Conservation (phyloP, 73 alveolate genomes). For the Paramecium biaurelia region DNA sequence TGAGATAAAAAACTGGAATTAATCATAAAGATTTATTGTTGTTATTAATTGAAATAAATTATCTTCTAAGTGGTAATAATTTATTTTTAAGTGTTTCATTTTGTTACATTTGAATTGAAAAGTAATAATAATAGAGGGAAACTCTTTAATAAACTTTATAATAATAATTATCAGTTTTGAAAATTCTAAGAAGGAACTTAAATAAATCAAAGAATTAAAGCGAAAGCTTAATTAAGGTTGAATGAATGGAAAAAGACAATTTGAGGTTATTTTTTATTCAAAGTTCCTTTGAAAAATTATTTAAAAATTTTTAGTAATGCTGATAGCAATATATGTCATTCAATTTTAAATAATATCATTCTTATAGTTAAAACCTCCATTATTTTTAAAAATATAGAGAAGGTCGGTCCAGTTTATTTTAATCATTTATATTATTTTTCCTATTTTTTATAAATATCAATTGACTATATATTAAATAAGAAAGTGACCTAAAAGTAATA, state of each 20-base stretch:
- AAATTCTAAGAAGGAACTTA: background rate
- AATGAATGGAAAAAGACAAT: background rate
- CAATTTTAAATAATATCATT: no score
- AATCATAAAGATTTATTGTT: background rate
- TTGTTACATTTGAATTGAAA: background rate
- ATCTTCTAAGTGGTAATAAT: background rate
- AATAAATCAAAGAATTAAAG: no score
- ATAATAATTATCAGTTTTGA: background rate
- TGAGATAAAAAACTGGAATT: background rate
- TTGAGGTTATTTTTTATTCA: background rate
- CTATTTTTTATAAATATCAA: no score
- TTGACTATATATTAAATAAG: background rate
- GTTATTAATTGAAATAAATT: background rate
- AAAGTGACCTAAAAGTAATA: background rate
- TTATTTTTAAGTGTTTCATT: background rate
- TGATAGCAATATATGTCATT: no score
- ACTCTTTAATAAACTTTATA: background rate
- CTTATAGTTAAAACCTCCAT: background rate
- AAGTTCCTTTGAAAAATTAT: no score
- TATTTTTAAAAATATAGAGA: background rate
- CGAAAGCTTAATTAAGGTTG: background rate
- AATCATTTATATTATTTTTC: background rate
- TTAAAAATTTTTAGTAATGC: no score
- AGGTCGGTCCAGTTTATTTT: background rate
- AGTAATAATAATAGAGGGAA: background rate